Percentiles rank a stretch among this genome's conserved stretches.
phyloP scores from a whole-genome alignment of 805 yeast genomes.

The Myxozyma kluyveri region DNA sequence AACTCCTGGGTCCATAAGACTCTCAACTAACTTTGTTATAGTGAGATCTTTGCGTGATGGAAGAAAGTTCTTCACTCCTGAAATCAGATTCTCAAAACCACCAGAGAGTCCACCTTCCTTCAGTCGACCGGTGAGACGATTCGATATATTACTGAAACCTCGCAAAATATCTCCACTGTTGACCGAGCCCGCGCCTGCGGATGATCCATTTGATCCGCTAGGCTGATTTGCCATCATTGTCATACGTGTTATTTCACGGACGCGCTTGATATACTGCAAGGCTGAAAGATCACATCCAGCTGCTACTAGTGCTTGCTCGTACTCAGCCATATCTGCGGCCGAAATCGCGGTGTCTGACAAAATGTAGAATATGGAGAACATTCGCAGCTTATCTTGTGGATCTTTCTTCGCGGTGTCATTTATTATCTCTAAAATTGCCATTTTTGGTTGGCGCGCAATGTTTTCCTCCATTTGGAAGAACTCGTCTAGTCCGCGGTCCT shows the following conservation, averaged over 20 bases:
- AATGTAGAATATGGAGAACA: conserved; percentile 76
- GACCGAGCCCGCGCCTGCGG: conserved; percentile 25
- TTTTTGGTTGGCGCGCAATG: conserved; percentile 48
- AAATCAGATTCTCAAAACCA: conserved; percentile 84
- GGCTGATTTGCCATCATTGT: conserved; percentile 38
- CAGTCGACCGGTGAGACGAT: conserved; percentile 68
- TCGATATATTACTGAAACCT: conserved; percentile 68
- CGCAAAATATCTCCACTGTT: conserved; percentile 41
- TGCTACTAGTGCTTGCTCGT: conserved; percentile 58
- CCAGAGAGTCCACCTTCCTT: conserved; percentile 81
- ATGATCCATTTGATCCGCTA: conserved; percentile 36
- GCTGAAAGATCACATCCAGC: conserved; percentile 60
- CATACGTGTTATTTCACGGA: conserved; percentile 69
- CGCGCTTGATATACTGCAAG: conserved; percentile 69
- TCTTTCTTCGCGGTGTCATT: conserved; percentile 59
- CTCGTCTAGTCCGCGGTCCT: conserved; percentile 82
- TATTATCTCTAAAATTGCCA: conserved; percentile 52
- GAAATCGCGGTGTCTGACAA: conserved; percentile 44
- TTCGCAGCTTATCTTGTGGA: conserved; percentile 72
- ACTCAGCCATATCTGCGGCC: conserved; percentile 54
- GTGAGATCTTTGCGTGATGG: conserved; percentile 89
- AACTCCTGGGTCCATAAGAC: conserved; percentile 74
- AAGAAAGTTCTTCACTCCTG: conserved; percentile 79
- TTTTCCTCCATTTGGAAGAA: conserved; percentile 93
- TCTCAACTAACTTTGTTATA: conserved; percentile 84